Percentiles rank a stretch among this genome's conserved stretches.
Conservation (phyloP, 1,139 yeast genomes). For the Candida tropicalis region DNA sequence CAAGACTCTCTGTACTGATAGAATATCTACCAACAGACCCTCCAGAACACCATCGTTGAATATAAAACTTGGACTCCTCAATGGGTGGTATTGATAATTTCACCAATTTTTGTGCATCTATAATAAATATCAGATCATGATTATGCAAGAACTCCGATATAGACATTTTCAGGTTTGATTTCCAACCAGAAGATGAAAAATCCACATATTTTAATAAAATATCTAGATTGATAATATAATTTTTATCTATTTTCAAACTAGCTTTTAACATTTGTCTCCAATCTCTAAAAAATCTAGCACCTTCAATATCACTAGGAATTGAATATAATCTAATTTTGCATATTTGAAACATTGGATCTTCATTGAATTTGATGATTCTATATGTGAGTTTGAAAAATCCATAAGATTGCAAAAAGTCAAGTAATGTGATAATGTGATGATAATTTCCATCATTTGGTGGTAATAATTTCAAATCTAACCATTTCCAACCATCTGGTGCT, state of each 20-base stretch:
- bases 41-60: conserved; percentile 28
- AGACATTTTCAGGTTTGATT: conserved; percentile 23
- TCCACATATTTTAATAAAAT: conserved; percentile 20
- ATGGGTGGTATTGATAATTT: background rate
- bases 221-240: conserved; percentile 32
- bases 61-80: conserved; percentile 9
- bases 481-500: conserved; percentile 40
- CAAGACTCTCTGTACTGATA: background rate
- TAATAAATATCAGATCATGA: background rate
- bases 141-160: background rate
- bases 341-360: conserved; percentile 13
- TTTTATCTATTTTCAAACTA: conserved; percentile 25
- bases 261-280: conserved; percentile 31
- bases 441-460: background rate
- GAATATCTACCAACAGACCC: background rate
- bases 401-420: conserved; percentile 42
- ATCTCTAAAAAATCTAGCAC: conserved; percentile 31
- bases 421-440: conserved; percentile 26
- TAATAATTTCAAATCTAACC: conserved; percentile 48
- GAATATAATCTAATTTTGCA: conserved; percentile 50
- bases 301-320: conserved; percentile 49
- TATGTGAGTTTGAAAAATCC: conserved; percentile 50
- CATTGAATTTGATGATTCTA: conserved; percentile 20
- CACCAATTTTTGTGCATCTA: background rate
- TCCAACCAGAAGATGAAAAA: conserved; percentile 32